A percentile compares a stretch with the other conserved stretches of the same genome.
Conservation (phyloP, 2,329 filamentous ascomycete species). For the Penicillium concentricum region DNA sequence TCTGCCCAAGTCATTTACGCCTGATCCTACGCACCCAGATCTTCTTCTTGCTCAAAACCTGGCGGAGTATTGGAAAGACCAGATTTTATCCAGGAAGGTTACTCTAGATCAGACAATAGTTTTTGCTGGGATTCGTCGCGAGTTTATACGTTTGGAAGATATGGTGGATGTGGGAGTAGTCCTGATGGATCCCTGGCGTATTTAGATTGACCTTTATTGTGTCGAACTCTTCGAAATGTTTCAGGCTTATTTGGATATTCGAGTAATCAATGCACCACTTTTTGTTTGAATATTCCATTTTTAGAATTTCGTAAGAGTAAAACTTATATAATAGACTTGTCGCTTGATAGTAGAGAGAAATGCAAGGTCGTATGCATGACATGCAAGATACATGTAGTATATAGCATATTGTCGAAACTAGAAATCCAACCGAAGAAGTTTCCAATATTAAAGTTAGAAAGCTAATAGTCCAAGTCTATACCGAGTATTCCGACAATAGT, state of each 20-base stretch:
- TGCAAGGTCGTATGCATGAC: background rate
- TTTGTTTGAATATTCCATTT: background rate
- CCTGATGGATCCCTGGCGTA: background rate
- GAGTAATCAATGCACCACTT: background rate
- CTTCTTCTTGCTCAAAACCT: background rate
- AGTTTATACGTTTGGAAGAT: background rate
- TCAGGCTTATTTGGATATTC: background rate
- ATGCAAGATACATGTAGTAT: background rate
- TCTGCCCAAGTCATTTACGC: background rate
- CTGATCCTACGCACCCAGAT: background rate
- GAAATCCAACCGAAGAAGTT: background rate
- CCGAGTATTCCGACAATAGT: background rate
- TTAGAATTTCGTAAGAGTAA: background rate
- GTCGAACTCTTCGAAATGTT: background rate
- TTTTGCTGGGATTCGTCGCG: background rate
- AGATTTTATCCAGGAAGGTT: background rate
- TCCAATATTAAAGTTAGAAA: too few species aligned
- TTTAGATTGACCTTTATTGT: background rate
- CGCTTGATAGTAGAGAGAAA: background rate
- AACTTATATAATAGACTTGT: background rate
- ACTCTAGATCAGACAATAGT: background rate
- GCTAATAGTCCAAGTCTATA: background rate
- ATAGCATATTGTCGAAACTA: background rate
- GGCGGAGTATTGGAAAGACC: background rate
- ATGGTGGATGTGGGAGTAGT: conserved; percentile 1